Base-by-base conservation (phyloP, 805 yeast genomes). In the Kuraishia piskuri region DNA sequence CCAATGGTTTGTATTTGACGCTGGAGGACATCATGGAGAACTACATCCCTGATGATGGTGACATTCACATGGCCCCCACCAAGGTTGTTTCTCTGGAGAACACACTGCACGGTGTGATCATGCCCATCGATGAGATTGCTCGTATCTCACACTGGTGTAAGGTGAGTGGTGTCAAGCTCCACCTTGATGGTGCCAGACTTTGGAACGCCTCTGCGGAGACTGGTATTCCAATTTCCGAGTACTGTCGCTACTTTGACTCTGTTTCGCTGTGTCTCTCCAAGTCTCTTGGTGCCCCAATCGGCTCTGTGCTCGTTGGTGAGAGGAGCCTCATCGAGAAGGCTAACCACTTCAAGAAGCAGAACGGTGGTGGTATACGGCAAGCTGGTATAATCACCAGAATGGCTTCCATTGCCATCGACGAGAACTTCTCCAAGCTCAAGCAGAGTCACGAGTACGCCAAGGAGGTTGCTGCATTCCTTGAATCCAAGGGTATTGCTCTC, bases 291-390 rank as follows among this genome's bases (percentile, higher is more conserved):
- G 97, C 97, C 1, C 97, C 97, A 55, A 83, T 91, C 62, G 97
- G 97, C 6, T 86, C 96, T n/a, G 81, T 90, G 3, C 75, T 91
- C 46, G 96, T 90, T 45, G 94, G 96, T 46, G 70, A 74, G 49
- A 62, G 65, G 44, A 70, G 72, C 51, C 76, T 83, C 60, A 84
- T 90, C 56, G 70, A 73, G 60, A 83, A 81, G 63, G 89, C 94
- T 47, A 84, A 83, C 65, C 96, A 90, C 70, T 86, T 90, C 73
- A 86, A 88, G 61, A 91, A 91, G 64, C 97, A 91, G 71, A 80
- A 82, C 58, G 97, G 97, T 64, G 97, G 97, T 60, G 97, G 97
- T 58, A 82, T 91, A 50, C 78, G 97, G 67, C 97, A 91, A 71
- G 76, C 86, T 45, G 97, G 97, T 54, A 70, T 88, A 68, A 75